Evolutionary conservation across 2,329 filamentous ascomycete genomes (phyloP), one percentile per base, ranked within the genome.

Genomic region (Leptographium lundbergii): DNA sequence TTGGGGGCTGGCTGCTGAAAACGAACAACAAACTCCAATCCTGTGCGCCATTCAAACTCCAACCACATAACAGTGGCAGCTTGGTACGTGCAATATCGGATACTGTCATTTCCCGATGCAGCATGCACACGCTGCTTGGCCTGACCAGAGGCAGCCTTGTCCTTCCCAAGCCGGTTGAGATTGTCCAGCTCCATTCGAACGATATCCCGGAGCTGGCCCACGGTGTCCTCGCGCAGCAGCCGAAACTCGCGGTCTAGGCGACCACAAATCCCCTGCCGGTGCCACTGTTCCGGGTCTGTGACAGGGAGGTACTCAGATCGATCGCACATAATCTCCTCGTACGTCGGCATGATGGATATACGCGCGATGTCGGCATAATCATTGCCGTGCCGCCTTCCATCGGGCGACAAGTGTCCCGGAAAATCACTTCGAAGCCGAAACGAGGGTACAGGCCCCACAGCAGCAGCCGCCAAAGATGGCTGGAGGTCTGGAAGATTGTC

Each of bases 171-270:
- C 81, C 75, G 0, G 85, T 67, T 54, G 86, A 72, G 17, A 3
- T 19, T 25, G 19, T 56, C 25, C 14, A 56, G 24, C 17, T 56
- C 27, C 10, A 6, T 25, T 6, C 54, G 54, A 22, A 56, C 25
- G 39, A 19, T 84, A 9, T 83, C 80, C 0, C 82, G 77, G 1
- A 91, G 71, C 61, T 87, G 84, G 0, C 75, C 80, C 0, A 90
- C 70, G 75, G 89, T 84, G 61, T 91, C 87, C 63, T 91, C 86
- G 4, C 87, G 74, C 0, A 89, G 72, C 0, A 90, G 75, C 0
- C 87, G 83, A 63, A 87, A 91, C 56, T 89, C 83, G 64, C 86
- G 87, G 64, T 88, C 87, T 0, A 88, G 68, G 65, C 89, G 83
- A 0, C 72, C 69, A 0, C 69, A 69, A 0, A 77, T 67, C 1